A percentile compares a stretch with the other conserved stretches of the same genome.
Evolutionary conservation across 2,329 filamentous ascomycete species (phyloP).

Genomic region (Colletotrichum tabaci): DNA sequence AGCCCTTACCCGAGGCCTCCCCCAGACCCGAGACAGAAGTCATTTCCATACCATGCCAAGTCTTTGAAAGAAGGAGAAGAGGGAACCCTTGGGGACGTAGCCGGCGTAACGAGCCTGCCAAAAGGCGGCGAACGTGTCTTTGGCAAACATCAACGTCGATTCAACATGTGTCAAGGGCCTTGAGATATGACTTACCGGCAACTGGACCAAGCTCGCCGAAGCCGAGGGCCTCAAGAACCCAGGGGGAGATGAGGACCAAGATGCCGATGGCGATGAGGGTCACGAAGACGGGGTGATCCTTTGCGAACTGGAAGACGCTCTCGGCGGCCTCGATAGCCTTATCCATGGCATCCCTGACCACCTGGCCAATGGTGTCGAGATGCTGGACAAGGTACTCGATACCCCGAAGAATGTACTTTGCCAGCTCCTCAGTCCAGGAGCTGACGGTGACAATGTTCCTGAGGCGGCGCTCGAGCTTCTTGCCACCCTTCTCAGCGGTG

Average conservation of each 20-base stretch:
- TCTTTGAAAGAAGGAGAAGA: slow-evolving; percentile 25
- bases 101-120: slow-evolving; percentile 36
- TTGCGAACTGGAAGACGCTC: slow-evolving; percentile 16
- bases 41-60: slow-evolving; percentile 36
- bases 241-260: slow-evolving; percentile 31
- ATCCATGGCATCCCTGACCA: slow-evolving; percentile 29
- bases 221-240: slow-evolving; percentile 37
- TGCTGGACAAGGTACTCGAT: slow-evolving; percentile 30
- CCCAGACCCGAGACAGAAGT: not conserved
- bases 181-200: not conserved
- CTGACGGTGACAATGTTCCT: slow-evolving; percentile 12
- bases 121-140: slow-evolving; percentile 27
- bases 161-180: no score
- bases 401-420: slow-evolving; percentile 30
- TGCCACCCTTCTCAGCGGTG: slow-evolving; percentile 24
- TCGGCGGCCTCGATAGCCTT: slow-evolving; percentile 15
- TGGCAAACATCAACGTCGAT: not conserved
- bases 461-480: slow-evolving; percentile 23
- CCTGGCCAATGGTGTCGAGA: slow-evolving; percentile 29
- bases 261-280: slow-evolving; percentile 40
- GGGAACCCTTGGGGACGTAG: slow-evolving; percentile 26
- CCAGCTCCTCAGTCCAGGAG: slow-evolving; percentile 37
- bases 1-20: not conserved
- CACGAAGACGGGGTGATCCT: slow-evolving; percentile 27
- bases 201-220: slow-evolving; percentile 33